These are phyloP conservation scores for Sporothrix brunneoviolacea DNA, from an alignment of 2,329 filamentous ascomycete species.

Conservation along the genomic window DNA sequence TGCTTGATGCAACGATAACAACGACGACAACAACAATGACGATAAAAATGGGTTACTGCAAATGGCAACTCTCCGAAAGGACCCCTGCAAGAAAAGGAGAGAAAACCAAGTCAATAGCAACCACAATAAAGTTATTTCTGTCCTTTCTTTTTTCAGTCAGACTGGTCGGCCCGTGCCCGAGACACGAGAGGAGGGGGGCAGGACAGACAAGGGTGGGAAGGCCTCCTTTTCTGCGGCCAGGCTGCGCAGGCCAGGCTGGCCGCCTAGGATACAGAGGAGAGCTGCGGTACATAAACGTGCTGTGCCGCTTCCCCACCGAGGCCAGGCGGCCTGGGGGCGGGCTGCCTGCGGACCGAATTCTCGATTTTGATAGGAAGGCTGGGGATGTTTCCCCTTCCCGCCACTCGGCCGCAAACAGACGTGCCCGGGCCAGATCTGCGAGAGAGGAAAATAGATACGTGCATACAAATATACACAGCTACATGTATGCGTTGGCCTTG, in stretches of 20 bases:
- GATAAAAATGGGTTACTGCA: too few species aligned
- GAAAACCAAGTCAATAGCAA: too few species aligned
- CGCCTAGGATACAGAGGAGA: background rate
- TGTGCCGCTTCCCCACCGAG: background rate
- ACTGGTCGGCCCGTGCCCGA: conserved; percentile 9
- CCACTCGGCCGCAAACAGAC: too few species aligned
- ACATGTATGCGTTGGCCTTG: conserved; percentile 13
- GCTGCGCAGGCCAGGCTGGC: conserved; percentile 9
- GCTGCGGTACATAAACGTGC: background rate
- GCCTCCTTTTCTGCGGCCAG: conserved; percentile 12
- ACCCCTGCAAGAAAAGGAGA: too few species aligned
- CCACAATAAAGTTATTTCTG: too few species aligned
- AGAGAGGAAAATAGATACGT: too few species aligned
- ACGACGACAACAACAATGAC: too few species aligned
- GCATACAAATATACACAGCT: background rate
- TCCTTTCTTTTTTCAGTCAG: background rate
- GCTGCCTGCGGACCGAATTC: too few species aligned
- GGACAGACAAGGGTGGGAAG: conserved; percentile 9
- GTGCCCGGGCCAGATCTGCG: too few species aligned
- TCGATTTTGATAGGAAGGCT: too few species aligned
- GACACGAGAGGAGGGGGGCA: background rate
- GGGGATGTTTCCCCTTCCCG: background rate
- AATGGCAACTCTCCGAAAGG: too few species aligned
- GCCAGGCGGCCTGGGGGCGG: background rate
- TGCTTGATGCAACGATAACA: too few species aligned